Percentiles rank a stretch among this genome's conserved stretches.
Conservation (phyloP, 345 rosid species). For the Citrus mangshanensis region DNA sequence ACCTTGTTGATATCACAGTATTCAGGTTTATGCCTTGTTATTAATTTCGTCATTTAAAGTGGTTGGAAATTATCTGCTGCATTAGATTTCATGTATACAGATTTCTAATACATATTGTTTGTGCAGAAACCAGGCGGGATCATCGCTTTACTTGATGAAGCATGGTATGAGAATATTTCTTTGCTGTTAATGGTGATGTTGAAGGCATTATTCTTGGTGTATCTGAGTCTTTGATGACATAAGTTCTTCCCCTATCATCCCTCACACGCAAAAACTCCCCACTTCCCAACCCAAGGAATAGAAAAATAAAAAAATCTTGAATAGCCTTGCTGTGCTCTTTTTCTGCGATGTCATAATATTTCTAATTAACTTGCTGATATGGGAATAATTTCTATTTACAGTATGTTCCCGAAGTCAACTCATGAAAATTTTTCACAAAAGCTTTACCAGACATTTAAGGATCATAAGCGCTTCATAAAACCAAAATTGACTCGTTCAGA, state of each 20-base stretch:
- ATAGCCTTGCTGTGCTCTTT: neutral
- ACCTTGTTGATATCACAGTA: neutral
- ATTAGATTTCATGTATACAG: slow-evolving; percentile 9
- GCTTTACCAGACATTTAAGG: slow-evolving; percentile 79
- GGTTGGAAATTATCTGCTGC: slow-evolving; percentile 2
- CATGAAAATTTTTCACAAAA: slow-evolving; percentile 85
- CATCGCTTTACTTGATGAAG: slow-evolving; percentile 86
- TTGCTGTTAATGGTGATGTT: slow-evolving; percentile 10
- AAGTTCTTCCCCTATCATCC: neutral
- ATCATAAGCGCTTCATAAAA: slow-evolving; percentile 69
- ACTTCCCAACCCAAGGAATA: neutral
- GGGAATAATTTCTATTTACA: slow-evolving; percentile 31
- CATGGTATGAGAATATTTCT: slow-evolving; percentile 56
- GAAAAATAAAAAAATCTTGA: neutral
- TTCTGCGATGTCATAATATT: neutral
- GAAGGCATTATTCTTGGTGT: slow-evolving; percentile 1
- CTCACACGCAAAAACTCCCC: neutral
- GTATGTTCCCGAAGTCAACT: slow-evolving; percentile 92
- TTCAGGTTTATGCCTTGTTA: neutral
- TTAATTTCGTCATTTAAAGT: neutral
- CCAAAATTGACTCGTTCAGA: slow-evolving; percentile 82
- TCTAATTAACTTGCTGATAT: slow-evolving; percentile 18
- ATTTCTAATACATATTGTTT: slow-evolving; percentile 26
- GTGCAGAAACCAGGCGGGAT: slow-evolving; percentile 93
- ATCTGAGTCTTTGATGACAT: neutral